Base-by-base conservation (phyloP, 1,284 basidiomycete genomes). In the Vanrija humicola region DNA sequence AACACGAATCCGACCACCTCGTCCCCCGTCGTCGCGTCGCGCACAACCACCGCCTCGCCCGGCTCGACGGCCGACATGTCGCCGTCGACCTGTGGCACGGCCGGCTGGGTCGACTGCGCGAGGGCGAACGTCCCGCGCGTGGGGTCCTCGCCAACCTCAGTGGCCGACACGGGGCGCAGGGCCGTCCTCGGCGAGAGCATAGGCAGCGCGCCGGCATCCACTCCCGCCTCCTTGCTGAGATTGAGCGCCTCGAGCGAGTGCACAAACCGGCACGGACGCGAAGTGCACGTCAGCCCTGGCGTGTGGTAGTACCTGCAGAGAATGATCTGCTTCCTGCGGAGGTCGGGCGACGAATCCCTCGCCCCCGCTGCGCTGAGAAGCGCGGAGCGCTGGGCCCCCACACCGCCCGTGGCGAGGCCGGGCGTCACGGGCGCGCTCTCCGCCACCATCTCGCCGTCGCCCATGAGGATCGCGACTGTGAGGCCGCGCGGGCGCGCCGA, bases 221-320 rank as follows among this genome's bases (percentile, higher is more conserved):
- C n/a, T 1, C 15, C 26, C 21, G 44, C 44, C 21, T 34, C 34
- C 34, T 34, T 34, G 34, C 34, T 34, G 42, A 43, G 42, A 25
- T 34, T 34, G 9, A 34, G 34, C 14, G 34, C 34, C 2, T 65
- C 63, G 42, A 75, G 64, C 38, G 66, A 63, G 55, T 77, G 75
- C 10, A 75, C 72, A 57, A 77, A 77, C 44, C 75, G 68, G 58
- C 74, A 78, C n/a, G 77, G 77, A 39, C 71, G 67, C 19, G 74
- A 75, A 19, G 75, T 78, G 54, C 74, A 77, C 15, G 68, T 73
- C 43, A 73, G 56, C 15, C 74, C 74, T 9, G 70, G 69, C 6
- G 72, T 76, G 59, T 75, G 77, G 58, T 75, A 77, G 62, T 74
- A 77, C 52, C 72, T 64, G 56, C 77, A 78, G 15, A 76, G 64